Evolutionary conservation across 2,329 filamentous ascomycete species (phyloP), one percentile per base, ranked within the genome.

Genomic region (Talaromyces sp.): DNA sequence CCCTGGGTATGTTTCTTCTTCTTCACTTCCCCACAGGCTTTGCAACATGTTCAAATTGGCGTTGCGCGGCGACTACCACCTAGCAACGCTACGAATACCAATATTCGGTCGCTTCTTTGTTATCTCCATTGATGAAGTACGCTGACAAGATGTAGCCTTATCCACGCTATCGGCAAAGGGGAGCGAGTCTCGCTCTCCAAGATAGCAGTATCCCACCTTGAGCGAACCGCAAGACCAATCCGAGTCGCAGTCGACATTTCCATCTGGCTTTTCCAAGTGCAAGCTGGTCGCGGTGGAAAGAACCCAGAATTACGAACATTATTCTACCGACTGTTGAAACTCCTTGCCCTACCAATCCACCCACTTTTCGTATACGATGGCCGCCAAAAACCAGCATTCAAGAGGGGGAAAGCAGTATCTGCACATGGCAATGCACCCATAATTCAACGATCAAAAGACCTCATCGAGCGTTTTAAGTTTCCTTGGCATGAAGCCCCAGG

Each of bases 241-340:
- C 87, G 92, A 36, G 80, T 99, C 42, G 94, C 94, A 35, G 89
- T 99, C 59, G 94, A 99, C 69, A 89, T 96, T 62, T 91, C 91
- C 2, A 97, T 99, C 68, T 99, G 94, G 94, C 88, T 96, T 40
- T 97, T 96, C 67, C 94, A 99, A 67, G 87, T 87, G 11, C 91
- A 96, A 68, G 87, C 90, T 13, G 89, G 89, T 16, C 86, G 86
- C 76, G 91, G 93, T 42, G 94, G 94, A 54, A 86, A 86, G 10
- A 97, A 97, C 63, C 93, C 94, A 6, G 92, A 92, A 1, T 81
- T 97, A 33, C 85, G 94, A 51, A 97, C 92, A 1, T 83, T 99
- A 20, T 97, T 97, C 75, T 97, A 95, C 73, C 88, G 94, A 30
- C 83, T 97, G 0, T 78, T 93, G 1, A 88, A 89, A 48, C 81